A percentile compares a stretch with the other conserved stretches of the same genome.
Evolutionary conservation across 2,329 filamentous ascomycete species (phyloP).

Genomic region (Colletotrichum eremochloae): DNA sequence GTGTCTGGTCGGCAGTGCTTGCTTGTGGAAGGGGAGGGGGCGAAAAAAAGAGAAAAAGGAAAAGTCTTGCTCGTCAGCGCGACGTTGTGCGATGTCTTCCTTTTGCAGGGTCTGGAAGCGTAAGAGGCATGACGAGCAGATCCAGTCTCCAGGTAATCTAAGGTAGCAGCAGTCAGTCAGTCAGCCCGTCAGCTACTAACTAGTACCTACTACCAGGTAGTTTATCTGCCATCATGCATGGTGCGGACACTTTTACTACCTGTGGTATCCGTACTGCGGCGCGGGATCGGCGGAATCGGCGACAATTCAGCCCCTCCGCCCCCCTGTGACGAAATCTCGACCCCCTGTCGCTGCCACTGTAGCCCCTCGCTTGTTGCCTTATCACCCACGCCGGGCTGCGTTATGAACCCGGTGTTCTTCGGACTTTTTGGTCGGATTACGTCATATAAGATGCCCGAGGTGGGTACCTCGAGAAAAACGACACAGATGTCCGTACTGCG

Average conservation of each 20-base stretch:
- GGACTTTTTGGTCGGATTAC: neutral
- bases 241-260: too few species aligned
- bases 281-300: too few species aligned
- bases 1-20: slow-evolving; percentile 12
- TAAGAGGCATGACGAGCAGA: slow-evolving; percentile 26
- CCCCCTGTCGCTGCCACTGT: too few species aligned
- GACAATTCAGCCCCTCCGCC: neutral
- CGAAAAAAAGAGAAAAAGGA: neutral
- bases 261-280: too few species aligned
- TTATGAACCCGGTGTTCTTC: neutral
- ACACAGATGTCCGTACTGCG: too few species aligned
- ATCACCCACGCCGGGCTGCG: slow-evolving; percentile 8
- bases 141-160: neutral
- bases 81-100: slow-evolving; percentile 17
- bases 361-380: slow-evolving; percentile 21
- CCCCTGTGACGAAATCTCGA: slow-evolving; percentile 13
- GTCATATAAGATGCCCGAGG: slow-evolving; percentile 9
- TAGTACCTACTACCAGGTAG: too few species aligned
- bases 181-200: too few species aligned
- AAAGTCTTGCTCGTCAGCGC: slow-evolving; percentile 30
- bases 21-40: neutral
- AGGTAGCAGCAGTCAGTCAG: too few species aligned
- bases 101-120: slow-evolving; percentile 12
- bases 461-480: neutral
- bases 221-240: too few species aligned